Conservation (phyloP, 2,329 filamentous ascomycete species). For the Coleophoma cylindrospora region DNA sequence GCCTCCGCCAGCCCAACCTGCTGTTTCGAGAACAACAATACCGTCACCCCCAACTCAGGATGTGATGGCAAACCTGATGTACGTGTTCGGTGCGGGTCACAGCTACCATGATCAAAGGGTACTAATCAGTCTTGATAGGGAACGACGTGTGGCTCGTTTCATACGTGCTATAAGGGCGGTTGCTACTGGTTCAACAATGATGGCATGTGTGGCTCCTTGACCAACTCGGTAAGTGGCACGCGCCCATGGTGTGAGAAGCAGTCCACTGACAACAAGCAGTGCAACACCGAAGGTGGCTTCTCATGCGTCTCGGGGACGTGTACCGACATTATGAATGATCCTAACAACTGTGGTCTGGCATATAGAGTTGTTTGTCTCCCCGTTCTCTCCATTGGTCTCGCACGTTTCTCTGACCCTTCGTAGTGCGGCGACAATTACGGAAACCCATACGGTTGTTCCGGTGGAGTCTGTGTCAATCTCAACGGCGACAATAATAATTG, state of each 20-base stretch:
- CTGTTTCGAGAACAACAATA: neutral
- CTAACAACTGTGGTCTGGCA: neutral
- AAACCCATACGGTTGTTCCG: neutral
- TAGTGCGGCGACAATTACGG: neutral
- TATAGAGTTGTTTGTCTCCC: neutral
- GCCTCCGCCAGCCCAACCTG: neutral
- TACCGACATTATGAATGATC: neutral
- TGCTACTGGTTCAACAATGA: neutral
- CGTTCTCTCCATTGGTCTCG: too few relatives aligned
- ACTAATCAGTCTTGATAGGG: neutral
- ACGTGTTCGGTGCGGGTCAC: neutral
- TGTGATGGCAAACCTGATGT: neutral
- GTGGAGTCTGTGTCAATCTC: neutral
- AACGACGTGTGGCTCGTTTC: neutral
- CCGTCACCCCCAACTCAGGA: neutral
- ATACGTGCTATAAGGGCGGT: neutral
- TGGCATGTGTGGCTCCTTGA: neutral
- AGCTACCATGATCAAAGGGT: too few relatives aligned
- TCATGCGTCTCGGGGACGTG: neutral
- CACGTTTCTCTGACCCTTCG: neutral
- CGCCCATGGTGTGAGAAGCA: neutral
- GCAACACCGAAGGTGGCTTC: neutral
- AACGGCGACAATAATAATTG: neutral
- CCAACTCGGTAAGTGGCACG: neutral
- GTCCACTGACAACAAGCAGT: neutral